Conservation (phyloP, 345 rosid genomes). For the Moringa oleifera region DNA sequence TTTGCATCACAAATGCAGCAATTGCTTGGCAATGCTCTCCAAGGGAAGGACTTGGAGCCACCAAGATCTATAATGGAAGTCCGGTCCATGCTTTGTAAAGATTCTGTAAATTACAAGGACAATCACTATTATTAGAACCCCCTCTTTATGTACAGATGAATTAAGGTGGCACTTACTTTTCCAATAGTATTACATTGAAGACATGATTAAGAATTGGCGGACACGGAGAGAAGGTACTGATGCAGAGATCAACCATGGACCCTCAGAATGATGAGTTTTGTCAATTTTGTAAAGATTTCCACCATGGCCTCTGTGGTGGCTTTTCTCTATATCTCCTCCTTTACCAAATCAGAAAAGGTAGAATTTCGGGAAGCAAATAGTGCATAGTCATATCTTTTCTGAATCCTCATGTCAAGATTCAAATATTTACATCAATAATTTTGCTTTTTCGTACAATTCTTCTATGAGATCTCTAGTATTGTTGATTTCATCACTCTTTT, state of each 20-base stretch:
- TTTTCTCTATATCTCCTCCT: neutral
- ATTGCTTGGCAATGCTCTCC: constrained; percentile 73
- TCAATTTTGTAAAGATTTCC: constrained; percentile 5
- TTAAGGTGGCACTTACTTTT: neutral
- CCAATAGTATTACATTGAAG: neutral
- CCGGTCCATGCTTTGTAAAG: constrained; percentile 80
- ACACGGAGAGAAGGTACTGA: neutral
- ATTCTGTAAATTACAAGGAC: constrained; percentile 47
- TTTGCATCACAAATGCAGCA: constrained; percentile 84
- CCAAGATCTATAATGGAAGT: constrained; percentile 86
- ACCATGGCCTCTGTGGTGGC: constrained; percentile 13
- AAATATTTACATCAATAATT: too few relatives aligned
- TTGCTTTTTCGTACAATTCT: too few relatives aligned
- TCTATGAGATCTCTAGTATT: too few relatives aligned
- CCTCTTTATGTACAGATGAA: neutral
- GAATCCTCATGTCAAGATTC: too few relatives aligned
- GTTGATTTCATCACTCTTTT: too few relatives aligned
- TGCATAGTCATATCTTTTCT: neutral
- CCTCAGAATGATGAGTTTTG: neutral
- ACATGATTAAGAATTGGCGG: neutral
- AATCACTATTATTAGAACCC: constrained; percentile 32
- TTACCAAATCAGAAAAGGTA: neutral
- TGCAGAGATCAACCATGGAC: too few relatives aligned
- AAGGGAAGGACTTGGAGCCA: constrained; percentile 71
- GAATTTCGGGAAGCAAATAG: neutral